phyloP scores from a whole-genome alignment of 805 yeast species.

The Zygotorulaspora sp. region DNA sequence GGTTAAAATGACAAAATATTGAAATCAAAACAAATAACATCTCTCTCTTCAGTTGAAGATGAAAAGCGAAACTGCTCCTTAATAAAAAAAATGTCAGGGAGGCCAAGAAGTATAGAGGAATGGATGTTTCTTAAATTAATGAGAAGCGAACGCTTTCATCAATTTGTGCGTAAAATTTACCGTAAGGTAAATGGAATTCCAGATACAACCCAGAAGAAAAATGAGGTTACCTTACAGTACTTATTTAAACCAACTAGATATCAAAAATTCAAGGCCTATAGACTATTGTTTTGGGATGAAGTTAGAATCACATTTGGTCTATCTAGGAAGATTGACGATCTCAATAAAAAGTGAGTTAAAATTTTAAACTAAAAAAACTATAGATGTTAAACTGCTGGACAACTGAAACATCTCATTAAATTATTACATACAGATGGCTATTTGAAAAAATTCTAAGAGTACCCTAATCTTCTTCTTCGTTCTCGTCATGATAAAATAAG shows the following conservation, averaged over 20 bases:
- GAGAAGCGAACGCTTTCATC: constrained; percentile 54
- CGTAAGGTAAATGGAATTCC: constrained; percentile 58
- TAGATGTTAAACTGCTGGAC: too few relatives aligned
- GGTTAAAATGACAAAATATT: too few relatives aligned
- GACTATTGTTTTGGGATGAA: constrained; percentile 58
- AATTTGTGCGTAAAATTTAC: constrained; percentile 58
- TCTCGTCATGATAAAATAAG: constrained; percentile 12
- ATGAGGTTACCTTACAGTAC: constrained; percentile 12
- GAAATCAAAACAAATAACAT: too few relatives aligned
- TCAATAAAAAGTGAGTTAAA: constrained; percentile 18
- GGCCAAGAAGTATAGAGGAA: constrained; percentile 44
- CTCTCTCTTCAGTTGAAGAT: background rate
- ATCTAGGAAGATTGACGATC: constrained; percentile 23
- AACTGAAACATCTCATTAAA: too few relatives aligned
- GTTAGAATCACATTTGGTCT: constrained; percentile 51
- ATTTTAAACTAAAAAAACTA: too few relatives aligned
- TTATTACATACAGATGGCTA: too few relatives aligned
- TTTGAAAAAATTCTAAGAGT: too few relatives aligned
- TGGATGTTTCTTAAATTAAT: constrained; percentile 46
- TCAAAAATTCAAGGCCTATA: constrained; percentile 59
- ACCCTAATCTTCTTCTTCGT: constrained; percentile 5
- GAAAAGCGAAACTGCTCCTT: background rate
- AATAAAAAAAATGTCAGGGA: constrained; percentile 18
- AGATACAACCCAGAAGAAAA: constrained; percentile 32
- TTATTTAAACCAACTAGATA: constrained; percentile 45